phyloP scores from a whole-genome alignment of 176 grass and related monocot genomes.

The Ensete ventricosum region DNA sequence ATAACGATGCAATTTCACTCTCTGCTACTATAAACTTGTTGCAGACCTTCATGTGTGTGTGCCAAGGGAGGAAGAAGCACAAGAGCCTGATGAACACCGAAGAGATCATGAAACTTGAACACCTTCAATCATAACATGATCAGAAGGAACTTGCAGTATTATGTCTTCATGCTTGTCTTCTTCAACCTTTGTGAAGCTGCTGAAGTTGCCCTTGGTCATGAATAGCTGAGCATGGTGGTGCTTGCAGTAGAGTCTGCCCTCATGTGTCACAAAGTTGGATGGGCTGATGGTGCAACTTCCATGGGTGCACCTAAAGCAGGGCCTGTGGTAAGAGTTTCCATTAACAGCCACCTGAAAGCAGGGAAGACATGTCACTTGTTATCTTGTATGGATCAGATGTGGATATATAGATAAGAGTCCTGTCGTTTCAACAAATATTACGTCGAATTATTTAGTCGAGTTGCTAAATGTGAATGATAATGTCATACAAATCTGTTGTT shows the following conservation, averaged over 20 bases:
- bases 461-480: background rate
- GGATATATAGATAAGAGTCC: background rate
- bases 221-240: slow-evolving; percentile 88
- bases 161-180: slow-evolving; percentile 44
- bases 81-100: background rate
- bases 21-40: too few species aligned
- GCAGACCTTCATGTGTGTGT: too few species aligned
- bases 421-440: background rate
- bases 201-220: slow-evolving; percentile 89
- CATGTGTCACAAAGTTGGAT: slow-evolving; percentile 71
- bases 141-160: slow-evolving; percentile 9
- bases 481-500: too few species aligned
- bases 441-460: too few species aligned
- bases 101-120: background rate
- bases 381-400: background rate
- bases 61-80: background rate
- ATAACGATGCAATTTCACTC: too few species aligned
- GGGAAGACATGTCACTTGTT: background rate
- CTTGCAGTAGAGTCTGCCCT: slow-evolving; percentile 89
- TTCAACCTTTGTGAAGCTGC: slow-evolving; percentile 69
- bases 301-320: slow-evolving; percentile 84
- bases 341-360: slow-evolving; percentile 58
- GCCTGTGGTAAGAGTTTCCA: slow-evolving; percentile 74
- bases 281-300: slow-evolving; percentile 76
- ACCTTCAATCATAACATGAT: background rate